phyloP scores from a whole-genome alignment of 2,329 filamentous ascomycete genomes.

The Apiospora hydei region DNA sequence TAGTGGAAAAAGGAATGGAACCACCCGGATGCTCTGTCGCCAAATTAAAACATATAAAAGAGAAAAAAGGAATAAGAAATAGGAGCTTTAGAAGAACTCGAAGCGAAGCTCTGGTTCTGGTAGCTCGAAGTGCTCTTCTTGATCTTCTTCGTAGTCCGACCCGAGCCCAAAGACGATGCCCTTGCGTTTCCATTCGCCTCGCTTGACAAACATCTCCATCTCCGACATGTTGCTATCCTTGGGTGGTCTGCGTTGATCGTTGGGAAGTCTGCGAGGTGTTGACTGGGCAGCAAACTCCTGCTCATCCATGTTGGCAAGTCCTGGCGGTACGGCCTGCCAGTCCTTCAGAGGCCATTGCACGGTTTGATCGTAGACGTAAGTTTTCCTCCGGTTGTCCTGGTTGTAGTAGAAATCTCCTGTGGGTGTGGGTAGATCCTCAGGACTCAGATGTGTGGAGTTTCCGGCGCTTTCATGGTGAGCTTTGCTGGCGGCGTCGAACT shows the following conservation, averaged over 20 bases:
- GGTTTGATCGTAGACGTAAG: constrained; percentile 41
- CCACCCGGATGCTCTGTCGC: neutral
- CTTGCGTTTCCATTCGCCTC: constrained; percentile 43
- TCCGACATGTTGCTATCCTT: constrained; percentile 38
- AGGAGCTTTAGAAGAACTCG: neutral
- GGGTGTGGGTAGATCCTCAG: neutral
- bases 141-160: constrained; percentile 33
- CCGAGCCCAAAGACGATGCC: constrained; percentile 44
- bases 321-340: constrained; percentile 41
- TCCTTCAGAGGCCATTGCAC: constrained; percentile 44
- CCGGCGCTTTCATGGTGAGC: constrained; percentile 27
- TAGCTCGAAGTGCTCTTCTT: constrained; percentile 41
- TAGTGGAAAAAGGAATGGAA: neutral
- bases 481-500: constrained; percentile 28
- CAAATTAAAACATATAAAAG: neutral
- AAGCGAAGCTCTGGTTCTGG: constrained; percentile 1
- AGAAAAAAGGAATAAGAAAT: neutral
- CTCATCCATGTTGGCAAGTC: constrained; percentile 29
- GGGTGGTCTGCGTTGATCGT: constrained; percentile 35
- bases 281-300: constrained; percentile 32
- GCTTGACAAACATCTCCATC: constrained; percentile 39
- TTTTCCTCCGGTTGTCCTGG: constrained; percentile 31
- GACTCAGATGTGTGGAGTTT: constrained; percentile 26
- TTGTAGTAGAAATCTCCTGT: constrained; percentile 32
- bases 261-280: constrained; percentile 26